Conservation (phyloP, 805 yeast genomes). For the Jamesozyma piceae region DNA sequence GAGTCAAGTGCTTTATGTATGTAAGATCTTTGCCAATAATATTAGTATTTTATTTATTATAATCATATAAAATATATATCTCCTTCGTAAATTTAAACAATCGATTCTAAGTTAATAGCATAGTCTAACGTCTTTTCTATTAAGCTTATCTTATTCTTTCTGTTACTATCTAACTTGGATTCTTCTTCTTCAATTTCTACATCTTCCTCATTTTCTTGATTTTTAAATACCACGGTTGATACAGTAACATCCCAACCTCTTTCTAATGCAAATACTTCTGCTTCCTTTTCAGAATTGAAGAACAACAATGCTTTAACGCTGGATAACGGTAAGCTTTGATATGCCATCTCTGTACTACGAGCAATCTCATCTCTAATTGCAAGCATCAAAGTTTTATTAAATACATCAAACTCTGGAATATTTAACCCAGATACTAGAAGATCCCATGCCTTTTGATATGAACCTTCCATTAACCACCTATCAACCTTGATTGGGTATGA, state of each 20-base stretch:
- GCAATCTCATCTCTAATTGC: constrained; percentile 86
- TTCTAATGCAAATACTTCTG: constrained; percentile 43
- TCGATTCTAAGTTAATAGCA: constrained; percentile 87
- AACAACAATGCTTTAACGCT: constrained; percentile 78
- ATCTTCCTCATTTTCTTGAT: constrained; percentile 27
- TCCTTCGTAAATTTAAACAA: constrained; percentile 48
- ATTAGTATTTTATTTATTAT: too few relatives aligned
- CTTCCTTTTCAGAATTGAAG: constrained; percentile 47
- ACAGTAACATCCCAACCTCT: constrained; percentile 50
- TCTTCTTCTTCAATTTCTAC: constrained; percentile 24
- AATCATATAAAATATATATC: too few relatives aligned
- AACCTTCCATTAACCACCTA: constrained; percentile 92
- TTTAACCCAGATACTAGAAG: constrained; percentile 37
- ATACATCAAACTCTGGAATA: constrained; percentile 67
- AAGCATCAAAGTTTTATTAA: constrained; percentile 62
- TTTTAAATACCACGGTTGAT: constrained; percentile 42
- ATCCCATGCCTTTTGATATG: constrained; percentile 84
- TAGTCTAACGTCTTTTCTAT: constrained; percentile 71
- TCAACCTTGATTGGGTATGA: constrained; percentile 84
- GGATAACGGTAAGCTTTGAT: constrained; percentile 62
- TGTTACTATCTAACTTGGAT: constrained; percentile 19
- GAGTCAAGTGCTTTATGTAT: too few relatives aligned
- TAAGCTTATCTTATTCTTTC: constrained; percentile 17
- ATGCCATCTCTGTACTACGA: constrained; percentile 70
- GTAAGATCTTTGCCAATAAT: too few relatives aligned